Evolutionary conservation across 2,329 filamentous ascomycete species (phyloP).

Genomic region (Pseudogymnoascus sp.): DNA sequence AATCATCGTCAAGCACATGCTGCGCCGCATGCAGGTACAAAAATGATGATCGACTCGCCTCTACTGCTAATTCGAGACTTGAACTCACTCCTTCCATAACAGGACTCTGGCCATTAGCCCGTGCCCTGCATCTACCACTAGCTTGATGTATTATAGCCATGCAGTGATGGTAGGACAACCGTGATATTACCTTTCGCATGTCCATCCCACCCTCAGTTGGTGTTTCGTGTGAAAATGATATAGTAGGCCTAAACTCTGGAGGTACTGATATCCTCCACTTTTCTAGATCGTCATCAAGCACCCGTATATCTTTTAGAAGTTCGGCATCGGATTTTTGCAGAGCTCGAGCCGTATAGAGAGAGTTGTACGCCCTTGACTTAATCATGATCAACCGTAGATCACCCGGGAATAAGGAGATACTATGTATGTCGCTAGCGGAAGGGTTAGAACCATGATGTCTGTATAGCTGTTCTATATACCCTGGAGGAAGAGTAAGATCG

Average conservation of each 20-base stretch:
- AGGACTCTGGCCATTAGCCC: constrained; percentile 28
- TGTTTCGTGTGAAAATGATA: constrained; percentile 34
- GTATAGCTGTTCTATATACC: constrained; percentile 28
- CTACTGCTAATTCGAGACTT: constrained; percentile 44
- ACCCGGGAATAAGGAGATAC: constrained; percentile 31
- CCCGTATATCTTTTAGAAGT: constrained; percentile 44
- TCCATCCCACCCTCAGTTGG: constrained; percentile 26
- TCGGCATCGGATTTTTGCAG: constrained; percentile 45
- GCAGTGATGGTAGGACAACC: constrained; percentile 48
- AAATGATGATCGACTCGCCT: constrained; percentile 48
- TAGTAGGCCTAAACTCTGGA: constrained; percentile 35
- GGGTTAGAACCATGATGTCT: background rate
- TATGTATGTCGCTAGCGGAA: background rate
- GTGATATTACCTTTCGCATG: constrained; percentile 41
- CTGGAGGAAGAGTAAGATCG: constrained; percentile 41
- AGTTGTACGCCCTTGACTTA: constrained; percentile 41
- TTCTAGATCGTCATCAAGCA: constrained; percentile 49
- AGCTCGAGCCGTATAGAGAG: constrained; percentile 42
- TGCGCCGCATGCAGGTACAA: constrained; percentile 38
- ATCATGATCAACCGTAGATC: constrained; percentile 43
- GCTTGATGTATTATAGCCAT: constrained; percentile 48
- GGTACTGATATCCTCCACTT: constrained; percentile 44
- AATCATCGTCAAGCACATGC: constrained; percentile 36
- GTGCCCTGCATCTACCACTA: constrained; percentile 42
- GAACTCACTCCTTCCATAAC: constrained; percentile 42